A percentile compares a stretch with the other conserved stretches of the same genome.
These are phyloP conservation scores for Botryotinia globosa DNA, from an alignment of 2,329 filamentous ascomycete species.

Conservation along the genomic window DNA sequence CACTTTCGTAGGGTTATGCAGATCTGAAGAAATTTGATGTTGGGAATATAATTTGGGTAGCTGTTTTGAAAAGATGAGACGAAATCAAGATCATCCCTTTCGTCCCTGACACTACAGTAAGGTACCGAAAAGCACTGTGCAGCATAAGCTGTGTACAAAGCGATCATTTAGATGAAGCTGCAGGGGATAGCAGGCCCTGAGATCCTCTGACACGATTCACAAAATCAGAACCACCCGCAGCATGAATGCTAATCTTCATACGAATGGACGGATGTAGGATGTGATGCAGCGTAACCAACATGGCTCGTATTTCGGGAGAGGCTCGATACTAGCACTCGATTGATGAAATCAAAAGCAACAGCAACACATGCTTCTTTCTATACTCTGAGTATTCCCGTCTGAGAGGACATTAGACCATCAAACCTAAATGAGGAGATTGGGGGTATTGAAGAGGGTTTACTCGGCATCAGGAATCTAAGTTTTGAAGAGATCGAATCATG, in stretches of 20 bases:
- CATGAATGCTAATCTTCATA: neutral
- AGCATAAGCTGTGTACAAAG: neutral
- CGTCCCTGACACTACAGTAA: conserved; percentile 18
- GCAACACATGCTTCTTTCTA: neutral
- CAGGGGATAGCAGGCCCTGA: neutral
- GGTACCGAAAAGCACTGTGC: conserved; percentile 5
- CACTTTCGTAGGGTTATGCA: conserved; percentile 15
- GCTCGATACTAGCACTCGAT: neutral
- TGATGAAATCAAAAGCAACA: neutral
- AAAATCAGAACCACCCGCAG: neutral
- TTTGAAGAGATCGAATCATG: neutral
- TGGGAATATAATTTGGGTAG: conserved; percentile 7
- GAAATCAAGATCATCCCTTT: conserved; percentile 20
- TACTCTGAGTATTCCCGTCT: neutral
- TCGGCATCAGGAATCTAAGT: neutral
- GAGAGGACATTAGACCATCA: neutral
- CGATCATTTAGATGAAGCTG: neutral
- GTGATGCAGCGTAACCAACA: neutral
- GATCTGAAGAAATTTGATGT: conserved; percentile 8
- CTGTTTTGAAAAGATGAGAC: conserved; percentile 20
- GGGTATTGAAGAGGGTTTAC: neutral
- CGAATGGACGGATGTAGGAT: conserved; percentile 1
- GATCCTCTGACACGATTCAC: conserved; percentile 5
- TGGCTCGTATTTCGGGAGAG: conserved; percentile 15
- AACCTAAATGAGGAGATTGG: neutral